Evolutionary conservation across 2,329 filamentous ascomycete genomes (phyloP), one percentile per base, ranked within the genome.

Genomic region (Anthostomella pinea): DNA sequence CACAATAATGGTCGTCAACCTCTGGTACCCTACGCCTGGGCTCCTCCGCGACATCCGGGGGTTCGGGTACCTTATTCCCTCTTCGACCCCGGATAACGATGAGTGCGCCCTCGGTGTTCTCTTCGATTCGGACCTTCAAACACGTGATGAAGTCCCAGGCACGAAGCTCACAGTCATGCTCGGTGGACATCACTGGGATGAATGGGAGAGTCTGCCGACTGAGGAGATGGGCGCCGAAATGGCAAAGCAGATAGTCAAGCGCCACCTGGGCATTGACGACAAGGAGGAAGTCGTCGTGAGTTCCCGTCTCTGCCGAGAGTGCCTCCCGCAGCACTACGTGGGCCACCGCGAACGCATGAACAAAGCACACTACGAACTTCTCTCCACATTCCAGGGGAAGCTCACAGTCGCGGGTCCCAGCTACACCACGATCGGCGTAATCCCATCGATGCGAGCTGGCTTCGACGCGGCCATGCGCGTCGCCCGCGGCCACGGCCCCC

Each of bases 91-190:
- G 23, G 73, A 87, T 48, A 95, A 95, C 58, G 85, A 87, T 1
- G 87, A 95, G 60, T 77, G 80, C 43, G 86, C 84, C 1, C 79
- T 98, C 5, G 93, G 93, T 45, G 90, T 97, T 34, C 85, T 97
- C 42, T 97, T 97, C 62, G 89, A 95, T 63, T 87, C 82, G 3
- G 81, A 87, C 46, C 75, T 76, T 13, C 57, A 63, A 17, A 39
- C 39, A 9, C 41, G 33, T 13, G 41, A 61, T 33, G 51, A 54
- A 17, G 35, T 49, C 36, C 56, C 60, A 0, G 88, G 87, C 16
- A 95, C 88, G 10, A 95, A 95, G 61, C 65, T 97, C 35, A 95
- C 91, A 11, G 86, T 97, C 51, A 95, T 98, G 81, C 70, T 98
- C 38, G 93, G 93, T 41, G 93, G 93, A 2, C 89, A 96, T 65